Evolutionary conservation across 2,329 filamentous ascomycete species (phyloP).

Genomic region (Ophiostoma sp.): DNA sequence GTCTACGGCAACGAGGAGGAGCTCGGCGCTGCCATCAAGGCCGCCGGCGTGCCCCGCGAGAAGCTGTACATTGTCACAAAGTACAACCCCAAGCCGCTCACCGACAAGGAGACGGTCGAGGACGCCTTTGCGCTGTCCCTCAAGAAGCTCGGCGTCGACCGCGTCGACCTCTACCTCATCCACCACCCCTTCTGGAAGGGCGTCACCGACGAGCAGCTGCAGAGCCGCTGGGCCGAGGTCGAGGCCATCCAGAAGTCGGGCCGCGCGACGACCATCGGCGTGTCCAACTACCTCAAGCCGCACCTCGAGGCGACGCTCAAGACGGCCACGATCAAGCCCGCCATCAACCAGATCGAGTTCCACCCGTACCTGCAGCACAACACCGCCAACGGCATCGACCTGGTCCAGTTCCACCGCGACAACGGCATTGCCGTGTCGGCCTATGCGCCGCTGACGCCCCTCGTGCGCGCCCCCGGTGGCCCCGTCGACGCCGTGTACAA

Average conservation of each 20-base stretch:
- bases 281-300: slow-evolving; percentile 64
- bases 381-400: slow-evolving; percentile 33
- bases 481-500: slow-evolving; percentile 49
- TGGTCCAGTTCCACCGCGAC: slow-evolving; percentile 53
- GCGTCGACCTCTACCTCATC: slow-evolving; percentile 66
- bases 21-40: slow-evolving; percentile 65
- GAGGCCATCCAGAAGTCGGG: slow-evolving; percentile 63
- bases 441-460: slow-evolving; percentile 51
- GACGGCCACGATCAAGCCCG: slow-evolving; percentile 58
- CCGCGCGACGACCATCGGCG: slow-evolving; percentile 64
- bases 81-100: slow-evolving; percentile 36
- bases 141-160: slow-evolving; percentile 60
- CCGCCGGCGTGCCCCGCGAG: slow-evolving; percentile 57
- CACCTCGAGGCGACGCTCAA: slow-evolving; percentile 53
- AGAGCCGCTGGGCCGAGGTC: slow-evolving; percentile 53
- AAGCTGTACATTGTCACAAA: slow-evolving; percentile 66
- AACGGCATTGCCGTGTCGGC: slow-evolving; percentile 52
- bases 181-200: slow-evolving; percentile 53
- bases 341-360: slow-evolving; percentile 75
- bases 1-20: slow-evolving; percentile 62
- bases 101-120: slow-evolving; percentile 34
- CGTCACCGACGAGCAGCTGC: slow-evolving; percentile 47
- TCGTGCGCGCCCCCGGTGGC: slow-evolving; percentile 46
- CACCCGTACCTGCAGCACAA: slow-evolving; percentile 68
- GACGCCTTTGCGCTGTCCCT: slow-evolving; percentile 56